Conservation (phyloP, 352 stramenopile species). For the Elongisporangium anandrum region DNA sequence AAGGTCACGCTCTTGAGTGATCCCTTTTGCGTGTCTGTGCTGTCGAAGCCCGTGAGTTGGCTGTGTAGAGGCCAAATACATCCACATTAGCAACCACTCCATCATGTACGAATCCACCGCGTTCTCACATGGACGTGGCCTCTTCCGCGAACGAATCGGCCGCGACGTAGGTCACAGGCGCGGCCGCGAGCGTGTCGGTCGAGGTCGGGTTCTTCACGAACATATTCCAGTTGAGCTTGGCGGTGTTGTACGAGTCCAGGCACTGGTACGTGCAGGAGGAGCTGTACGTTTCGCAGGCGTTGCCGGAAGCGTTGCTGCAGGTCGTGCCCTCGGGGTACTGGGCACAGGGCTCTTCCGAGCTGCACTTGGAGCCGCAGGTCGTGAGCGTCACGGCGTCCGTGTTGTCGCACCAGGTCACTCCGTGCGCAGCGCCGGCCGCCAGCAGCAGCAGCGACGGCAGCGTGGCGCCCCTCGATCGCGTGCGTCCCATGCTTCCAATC, state of each 20-base stretch:
- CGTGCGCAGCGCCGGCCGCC: neutral
- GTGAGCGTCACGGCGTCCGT: conserved; percentile 37
- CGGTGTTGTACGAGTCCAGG: conserved; percentile 47
- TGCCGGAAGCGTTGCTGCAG: conserved; percentile 45
- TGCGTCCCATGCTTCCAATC: neutral
- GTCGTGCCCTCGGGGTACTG: conserved; percentile 42
- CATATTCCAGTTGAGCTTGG: conserved; percentile 49
- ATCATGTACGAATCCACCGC: conserved; percentile 5
- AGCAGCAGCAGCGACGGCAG: neutral
- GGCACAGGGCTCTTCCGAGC: conserved; percentile 40
- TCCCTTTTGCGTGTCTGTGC: conserved; percentile 46
- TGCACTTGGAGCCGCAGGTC: conserved; percentile 36
- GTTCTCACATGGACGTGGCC: conserved; percentile 38
- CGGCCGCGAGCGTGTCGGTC: conserved; percentile 48
- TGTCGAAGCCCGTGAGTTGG: conserved; percentile 72
- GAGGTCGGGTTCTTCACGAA: conserved; percentile 56
- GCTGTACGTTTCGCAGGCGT: conserved; percentile 40
- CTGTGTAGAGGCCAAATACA: conserved; percentile 18
- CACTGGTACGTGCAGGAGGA: conserved; percentile 66
- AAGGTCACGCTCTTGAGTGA: conserved; percentile 50
- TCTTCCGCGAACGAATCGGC: conserved; percentile 33
- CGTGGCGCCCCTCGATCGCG: neutral
- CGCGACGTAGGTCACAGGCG: conserved; percentile 41
- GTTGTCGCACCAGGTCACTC: conserved; percentile 43
- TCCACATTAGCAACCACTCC: neutral